Conservation (phyloP, 1,284 basidiomycete genomes). For the Cutaneotrichosporon sp. region DNA sequence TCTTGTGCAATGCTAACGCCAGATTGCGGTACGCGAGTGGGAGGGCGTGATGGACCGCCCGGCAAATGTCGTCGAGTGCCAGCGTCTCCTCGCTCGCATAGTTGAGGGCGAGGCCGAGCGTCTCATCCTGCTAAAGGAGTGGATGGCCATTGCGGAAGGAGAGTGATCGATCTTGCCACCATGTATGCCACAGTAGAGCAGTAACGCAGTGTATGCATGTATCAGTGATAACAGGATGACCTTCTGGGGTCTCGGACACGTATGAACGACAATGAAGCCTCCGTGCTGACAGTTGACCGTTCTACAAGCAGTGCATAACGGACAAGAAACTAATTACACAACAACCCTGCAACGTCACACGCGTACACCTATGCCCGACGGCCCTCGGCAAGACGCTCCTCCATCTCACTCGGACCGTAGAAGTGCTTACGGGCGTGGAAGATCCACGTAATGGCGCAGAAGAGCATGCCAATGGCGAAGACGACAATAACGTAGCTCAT, state of each 20-base stretch:
- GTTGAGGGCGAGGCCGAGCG: background rate
- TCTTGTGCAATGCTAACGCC: background rate
- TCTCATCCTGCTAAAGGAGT: too few relatives aligned
- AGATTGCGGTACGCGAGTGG: background rate
- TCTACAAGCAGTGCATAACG: too few relatives aligned
- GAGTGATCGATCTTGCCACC: too few relatives aligned
- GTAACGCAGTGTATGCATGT: too few relatives aligned
- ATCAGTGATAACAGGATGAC: too few relatives aligned
- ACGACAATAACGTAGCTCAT: constrained; percentile 51
- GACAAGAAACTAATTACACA: too few relatives aligned
- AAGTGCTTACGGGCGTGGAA: constrained; percentile 44
- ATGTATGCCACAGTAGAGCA: too few relatives aligned
- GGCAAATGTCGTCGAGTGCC: background rate
- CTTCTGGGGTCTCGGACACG: too few relatives aligned
- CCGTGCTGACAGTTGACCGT: too few relatives aligned
- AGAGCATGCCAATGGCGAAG: constrained; percentile 32
- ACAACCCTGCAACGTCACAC: too few relatives aligned
- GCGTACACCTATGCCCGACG: background rate
- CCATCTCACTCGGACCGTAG: constrained; percentile 46
- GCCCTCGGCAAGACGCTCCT: constrained; percentile 5
- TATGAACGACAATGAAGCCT: too few relatives aligned
- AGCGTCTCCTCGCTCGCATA: background rate
- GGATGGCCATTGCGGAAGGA: too few relatives aligned
- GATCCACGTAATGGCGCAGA: constrained; percentile 43
- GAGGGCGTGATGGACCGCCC: background rate